Percentiles rank a stretch among this genome's conserved stretches.
Evolutionary conservation across 352 stramenopile species (phyloP).

Genomic region (Phytophthora citrophthora): DNA sequence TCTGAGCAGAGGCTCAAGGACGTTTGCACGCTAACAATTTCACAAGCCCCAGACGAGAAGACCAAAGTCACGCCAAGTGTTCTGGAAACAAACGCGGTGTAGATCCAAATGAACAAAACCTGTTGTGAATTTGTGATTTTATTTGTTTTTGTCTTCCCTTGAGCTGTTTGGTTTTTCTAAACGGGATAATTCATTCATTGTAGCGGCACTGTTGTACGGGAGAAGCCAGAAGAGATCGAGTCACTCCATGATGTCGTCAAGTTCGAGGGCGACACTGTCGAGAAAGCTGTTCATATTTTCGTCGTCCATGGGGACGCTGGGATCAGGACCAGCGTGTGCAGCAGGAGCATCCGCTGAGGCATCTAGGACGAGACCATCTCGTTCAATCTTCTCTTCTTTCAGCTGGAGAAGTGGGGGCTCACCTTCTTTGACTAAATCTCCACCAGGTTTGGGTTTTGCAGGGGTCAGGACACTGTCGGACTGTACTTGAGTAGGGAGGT

Average conservation of each 20-base stretch:
- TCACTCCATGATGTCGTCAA: conserved; percentile 80
- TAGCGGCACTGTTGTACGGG: conserved; percentile 13
- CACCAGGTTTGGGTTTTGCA: conserved; percentile 12
- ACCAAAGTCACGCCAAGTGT: neutral
- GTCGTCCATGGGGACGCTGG: conserved; percentile 43
- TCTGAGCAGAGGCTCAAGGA: conserved; percentile 82
- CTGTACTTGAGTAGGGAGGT: conserved; percentile 20
- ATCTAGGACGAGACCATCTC: conserved; percentile 23
- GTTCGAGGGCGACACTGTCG: conserved; percentile 80
- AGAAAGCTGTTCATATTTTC: conserved; percentile 87
- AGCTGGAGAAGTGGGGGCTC: conserved; percentile 21
- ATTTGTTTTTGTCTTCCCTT: conserved; percentile 20
- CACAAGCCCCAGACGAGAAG: conserved; percentile 11
- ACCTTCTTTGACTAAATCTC: conserved; percentile 6
- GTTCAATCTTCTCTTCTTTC: conserved; percentile 32
- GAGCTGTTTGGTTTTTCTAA: conserved; percentile 12
- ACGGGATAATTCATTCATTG: conserved; percentile 7
- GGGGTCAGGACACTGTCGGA: neutral
- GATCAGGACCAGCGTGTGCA: conserved; percentile 14
- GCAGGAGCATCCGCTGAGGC: conserved; percentile 4
- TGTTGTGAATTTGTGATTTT: conserved; percentile 28
- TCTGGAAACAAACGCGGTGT: conserved; percentile 22
- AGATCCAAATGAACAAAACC: conserved; percentile 14
- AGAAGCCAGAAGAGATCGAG: conserved; percentile 11
- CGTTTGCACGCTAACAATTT: conserved; percentile 73